Evolutionary conservation across 805 yeast species (phyloP), one percentile per base, ranked within the genome.

Genomic region (Tetrapisispora iriomotensis): DNA sequence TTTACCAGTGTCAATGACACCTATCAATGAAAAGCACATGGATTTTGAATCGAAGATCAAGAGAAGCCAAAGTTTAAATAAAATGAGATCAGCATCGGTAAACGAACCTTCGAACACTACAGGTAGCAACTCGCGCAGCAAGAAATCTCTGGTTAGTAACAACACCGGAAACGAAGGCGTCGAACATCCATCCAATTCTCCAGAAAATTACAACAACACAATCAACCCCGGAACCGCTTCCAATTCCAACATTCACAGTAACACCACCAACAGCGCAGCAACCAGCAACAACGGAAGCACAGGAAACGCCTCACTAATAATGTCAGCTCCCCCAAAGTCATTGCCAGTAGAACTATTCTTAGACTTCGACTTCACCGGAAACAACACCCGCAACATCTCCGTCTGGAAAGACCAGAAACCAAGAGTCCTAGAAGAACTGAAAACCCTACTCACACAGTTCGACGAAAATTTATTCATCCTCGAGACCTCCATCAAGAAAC

Each of bases 1-100:
- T 40, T 56, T 72, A 3, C 77, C 84, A 1, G 64, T 77, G 49
- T 74, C 84, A 0, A 82, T 83, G 92, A 83, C 94, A 0, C 94
- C 92, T 2, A 76, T 82, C 4, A 71, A 84, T 2, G 94, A 83
- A 48, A 77, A 66, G 40, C 56, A 62, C 28, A 54, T 48, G 29
- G 60, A 54, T 45, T 48, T 53, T 34, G 49, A 51, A 8, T 42
- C 37, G 27, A 48, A 49, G 31, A 26, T 50, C 1, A 53, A 47
- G 37, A 48, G 56, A 36, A 47, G 51, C 8, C 53, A 46, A 10
- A 53, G 58, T 35, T 42, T 46, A 8, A 40, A 44, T 14, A 48
- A 50, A n/a, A 43, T 49, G 19, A 33, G 31, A 20, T 34, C 41
- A 5, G 19, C 15, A 4, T 34, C 29, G 6, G 9, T 19, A 3